Base-by-base conservation (phyloP, 2,329 filamentous ascomycete species). In the Phaeosphaeriaceae sp. region DNA sequence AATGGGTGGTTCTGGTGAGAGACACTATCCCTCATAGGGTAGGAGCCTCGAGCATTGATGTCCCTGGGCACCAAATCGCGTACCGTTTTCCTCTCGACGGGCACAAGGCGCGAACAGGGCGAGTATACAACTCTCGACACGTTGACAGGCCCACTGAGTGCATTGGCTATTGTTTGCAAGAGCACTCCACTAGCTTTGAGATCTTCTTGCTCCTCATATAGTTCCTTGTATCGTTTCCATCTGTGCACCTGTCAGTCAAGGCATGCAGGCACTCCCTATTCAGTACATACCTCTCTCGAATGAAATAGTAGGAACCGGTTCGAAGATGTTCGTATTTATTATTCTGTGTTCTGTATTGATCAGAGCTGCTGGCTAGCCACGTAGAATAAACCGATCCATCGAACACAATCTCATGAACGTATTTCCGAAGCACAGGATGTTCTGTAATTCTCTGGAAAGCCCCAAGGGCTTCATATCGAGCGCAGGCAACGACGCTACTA, bases 321-420 rank as follows among this genome's bases (percentile, higher is more conserved):
- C 57, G 51, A n/a, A 66, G 55, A 7, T 54, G 40, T 9, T 60
- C 49, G 19, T 53, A 51, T 7, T 20, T 19, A 20, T 60, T 25
- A 15, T 60, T 54, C 10, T 53, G 27, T 15, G 15, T 42, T 20
- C 56, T 44, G 17, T 70, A 69, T 17, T 17, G 9, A 15, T 36
- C 17, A 25, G 67, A 56, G 21, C 58, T 40, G 20, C 48, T 54
- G 5, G 70, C 69, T 25, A 70, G 53, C 1, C 25, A 21, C 24
- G 31, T 40, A 40, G 65, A 55, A 48, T 70, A 75, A 1, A 67
- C 27, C 2, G 71, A 70, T 3, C 66, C 70, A 57, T 75, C 74
- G 41, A 73, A 75, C 33, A 74, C 50, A n/a, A 76, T 66, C 44
- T 73, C 69, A 45, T 64, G 73, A 11, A 75, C 69, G 49, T 71